Evolutionary conservation across 306 rosid genomes (phyloP).

Genomic region (Ormosia emarginata): DNA sequence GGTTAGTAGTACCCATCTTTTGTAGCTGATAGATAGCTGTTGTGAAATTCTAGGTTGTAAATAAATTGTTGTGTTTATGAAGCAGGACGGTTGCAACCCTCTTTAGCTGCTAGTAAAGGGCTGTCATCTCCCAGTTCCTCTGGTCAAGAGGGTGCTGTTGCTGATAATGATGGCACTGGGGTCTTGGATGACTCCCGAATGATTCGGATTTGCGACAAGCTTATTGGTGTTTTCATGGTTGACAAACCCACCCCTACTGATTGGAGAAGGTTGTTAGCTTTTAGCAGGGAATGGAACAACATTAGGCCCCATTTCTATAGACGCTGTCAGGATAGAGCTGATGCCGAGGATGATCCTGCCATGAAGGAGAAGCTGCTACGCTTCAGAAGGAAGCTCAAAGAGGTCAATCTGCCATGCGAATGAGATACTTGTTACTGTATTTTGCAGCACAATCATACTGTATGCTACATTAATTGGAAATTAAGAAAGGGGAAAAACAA

Average conservation of each 20-base stretch:
- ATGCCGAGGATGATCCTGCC: constrained; percentile 49
- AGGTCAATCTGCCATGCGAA: constrained; percentile 38
- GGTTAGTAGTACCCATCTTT: not conserved
- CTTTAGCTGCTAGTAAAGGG: constrained; percentile 24
- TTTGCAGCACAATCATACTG: not conserved
- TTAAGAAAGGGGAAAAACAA: not conserved
- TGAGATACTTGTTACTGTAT: not conserved
- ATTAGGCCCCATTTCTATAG: constrained; percentile 75
- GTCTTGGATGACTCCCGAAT: constrained; percentile 47
- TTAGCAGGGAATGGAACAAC: constrained; percentile 73
- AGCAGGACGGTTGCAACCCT: constrained; percentile 22
- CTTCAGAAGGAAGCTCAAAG: constrained; percentile 78
- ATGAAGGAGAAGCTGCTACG: constrained; percentile 75
- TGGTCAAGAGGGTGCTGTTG: not conserved
- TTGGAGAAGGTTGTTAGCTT: constrained; percentile 85
- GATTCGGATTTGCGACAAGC: constrained; percentile 70
- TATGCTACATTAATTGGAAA: not conserved
- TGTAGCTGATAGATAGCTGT: too few relatives aligned
- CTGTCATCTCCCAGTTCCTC: constrained; percentile 23
- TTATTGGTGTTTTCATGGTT: constrained; percentile 84
- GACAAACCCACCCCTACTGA: constrained; percentile 84
- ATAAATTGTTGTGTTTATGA: not conserved
- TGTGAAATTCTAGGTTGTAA: not conserved
- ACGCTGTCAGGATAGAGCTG: constrained; percentile 57
- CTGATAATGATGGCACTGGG: not conserved